Base-by-base conservation (phyloP, 805 yeast genomes). In the Ogataea kodamae region DNA sequence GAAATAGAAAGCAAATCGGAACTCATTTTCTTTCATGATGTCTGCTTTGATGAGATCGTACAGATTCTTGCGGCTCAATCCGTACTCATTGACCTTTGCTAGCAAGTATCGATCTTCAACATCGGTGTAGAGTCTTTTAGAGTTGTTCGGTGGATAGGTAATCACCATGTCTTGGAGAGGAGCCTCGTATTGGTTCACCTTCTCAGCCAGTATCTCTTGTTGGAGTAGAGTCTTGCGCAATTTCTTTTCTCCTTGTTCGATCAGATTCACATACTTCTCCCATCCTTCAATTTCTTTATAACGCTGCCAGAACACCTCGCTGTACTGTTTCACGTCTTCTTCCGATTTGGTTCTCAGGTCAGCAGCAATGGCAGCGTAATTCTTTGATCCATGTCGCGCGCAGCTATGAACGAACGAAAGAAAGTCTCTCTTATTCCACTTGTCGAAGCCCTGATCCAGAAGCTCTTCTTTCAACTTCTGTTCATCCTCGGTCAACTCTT, bases 141-240 rank as follows among this genome's bases (percentile, higher is more conserved):
- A 81, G 53, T 81, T 83, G 52, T 82, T 83, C n/a, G 89, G 89
- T 0, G 92, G 90, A 40, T 81, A 84, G 35, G 74, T 81, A 15
- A 84, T 77, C 4, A 59, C 60, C 56, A 84, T 59, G 25, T 80
- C 78, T 27, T 76, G 76, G 14, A 81, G 53, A 1, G 89, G 88
- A 37, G 70, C 74, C n/a, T 65, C 63, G 25, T 68, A 64, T 35
- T 67, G 71, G 28, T 67, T 67, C 44, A 82, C 59, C 46, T 81
- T 81, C 19, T 56, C 59, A 2, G 65, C 67, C 22, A 83, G 60
- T 7, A 80, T 59, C 31, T 62, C 66, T 40, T 78, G 75, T 50
- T 83, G 90, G 24, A 67, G 61, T 21, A 59, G 54, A 14, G 76
- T 53, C 44, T 69, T 77, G 27, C 73, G 77, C 6, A 70, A 57